These are phyloP conservation scores for Pseudocercospora fuligena DNA, from an alignment of 2,329 filamentous ascomycete genomes.

Conservation along the genomic window DNA sequence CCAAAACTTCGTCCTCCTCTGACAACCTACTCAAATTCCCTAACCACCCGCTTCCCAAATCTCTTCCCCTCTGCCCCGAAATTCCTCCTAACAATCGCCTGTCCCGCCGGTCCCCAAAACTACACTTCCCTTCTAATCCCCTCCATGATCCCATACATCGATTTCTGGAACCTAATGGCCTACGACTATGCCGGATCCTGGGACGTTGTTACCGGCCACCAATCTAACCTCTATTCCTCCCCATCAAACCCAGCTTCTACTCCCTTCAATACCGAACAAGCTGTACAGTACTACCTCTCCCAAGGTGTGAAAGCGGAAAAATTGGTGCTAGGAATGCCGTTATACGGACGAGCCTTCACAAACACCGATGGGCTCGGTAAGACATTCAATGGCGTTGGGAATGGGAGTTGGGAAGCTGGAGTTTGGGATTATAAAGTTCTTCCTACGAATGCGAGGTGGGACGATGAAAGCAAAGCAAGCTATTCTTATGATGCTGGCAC, in stretches of 20 bases:
- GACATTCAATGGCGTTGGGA: slow-evolving; percentile 71
- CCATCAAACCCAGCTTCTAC: slow-evolving; percentile 64
- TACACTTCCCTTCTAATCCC: slow-evolving; percentile 47
- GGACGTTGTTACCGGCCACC: slow-evolving; percentile 73
- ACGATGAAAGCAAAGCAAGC: slow-evolving; percentile 69
- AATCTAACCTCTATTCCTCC: slow-evolving; percentile 75
- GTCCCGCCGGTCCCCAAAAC: slow-evolving; percentile 49
- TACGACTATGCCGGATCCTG: slow-evolving; percentile 73
- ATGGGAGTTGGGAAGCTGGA: slow-evolving; percentile 81
- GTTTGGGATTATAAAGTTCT: slow-evolving; percentile 86
- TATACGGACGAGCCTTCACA: slow-evolving; percentile 85
- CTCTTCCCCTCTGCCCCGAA: slow-evolving; percentile 35
- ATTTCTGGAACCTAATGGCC: slow-evolving; percentile 57
- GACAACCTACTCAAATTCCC: slow-evolving; percentile 44
- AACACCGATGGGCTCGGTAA: slow-evolving; percentile 75
- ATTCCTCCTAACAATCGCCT: slow-evolving; percentile 51
- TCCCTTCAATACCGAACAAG: slow-evolving; percentile 75
- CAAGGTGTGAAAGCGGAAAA: slow-evolving; percentile 67
- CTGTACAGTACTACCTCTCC: slow-evolving; percentile 70
- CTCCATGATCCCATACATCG: slow-evolving; percentile 47
- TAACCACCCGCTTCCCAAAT: slow-evolving; percentile 23
- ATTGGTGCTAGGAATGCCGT: slow-evolving; percentile 85
- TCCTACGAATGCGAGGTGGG: slow-evolving; percentile 69
- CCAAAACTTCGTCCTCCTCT: slow-evolving; percentile 46
- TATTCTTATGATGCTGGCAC: slow-evolving; percentile 73